phyloP scores from a whole-genome alignment of 768 basidiomycete species.

The Termitomyces sp. region DNA sequence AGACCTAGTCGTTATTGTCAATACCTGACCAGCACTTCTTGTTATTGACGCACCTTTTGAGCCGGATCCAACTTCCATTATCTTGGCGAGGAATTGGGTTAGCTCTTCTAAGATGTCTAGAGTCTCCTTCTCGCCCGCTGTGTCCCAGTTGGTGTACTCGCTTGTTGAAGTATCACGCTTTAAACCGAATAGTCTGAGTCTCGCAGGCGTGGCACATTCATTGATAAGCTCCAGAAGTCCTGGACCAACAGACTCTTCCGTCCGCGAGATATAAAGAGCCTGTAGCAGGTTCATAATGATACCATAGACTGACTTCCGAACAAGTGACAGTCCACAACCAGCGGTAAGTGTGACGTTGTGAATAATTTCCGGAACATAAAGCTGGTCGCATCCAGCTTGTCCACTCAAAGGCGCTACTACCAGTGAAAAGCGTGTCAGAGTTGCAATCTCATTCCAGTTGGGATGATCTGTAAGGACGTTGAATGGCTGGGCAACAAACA shows the following conservation, averaged over 20 bases:
- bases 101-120: constrained; percentile 68
- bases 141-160: constrained; percentile 60
- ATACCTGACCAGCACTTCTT: not conserved
- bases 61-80: constrained; percentile 61
- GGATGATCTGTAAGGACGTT: constrained; percentile 63
- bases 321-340: constrained; percentile 64
- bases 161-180: constrained; percentile 55
- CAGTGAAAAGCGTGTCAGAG: constrained; percentile 70
- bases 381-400: constrained; percentile 59
- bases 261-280: constrained; percentile 55
- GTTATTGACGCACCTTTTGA: constrained; percentile 52
- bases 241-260: constrained; percentile 55
- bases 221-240: constrained; percentile 61
- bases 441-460: constrained; percentile 80
- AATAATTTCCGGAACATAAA: constrained; percentile 79
- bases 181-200: constrained; percentile 71
- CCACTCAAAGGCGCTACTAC: constrained; percentile 65
- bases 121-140: constrained; percentile 45
- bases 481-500: constrained; percentile 52
- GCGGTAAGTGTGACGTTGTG: constrained; percentile 78
- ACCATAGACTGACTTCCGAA: constrained; percentile 80
- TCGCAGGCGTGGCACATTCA: constrained; percentile 50
- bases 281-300: constrained; percentile 80
- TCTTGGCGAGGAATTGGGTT: constrained; percentile 53
- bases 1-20: constrained; percentile 41